Evolutionary conservation across 2,329 filamentous ascomycete genomes (phyloP).

Genomic region (Sporothrix euskadiensis): DNA sequence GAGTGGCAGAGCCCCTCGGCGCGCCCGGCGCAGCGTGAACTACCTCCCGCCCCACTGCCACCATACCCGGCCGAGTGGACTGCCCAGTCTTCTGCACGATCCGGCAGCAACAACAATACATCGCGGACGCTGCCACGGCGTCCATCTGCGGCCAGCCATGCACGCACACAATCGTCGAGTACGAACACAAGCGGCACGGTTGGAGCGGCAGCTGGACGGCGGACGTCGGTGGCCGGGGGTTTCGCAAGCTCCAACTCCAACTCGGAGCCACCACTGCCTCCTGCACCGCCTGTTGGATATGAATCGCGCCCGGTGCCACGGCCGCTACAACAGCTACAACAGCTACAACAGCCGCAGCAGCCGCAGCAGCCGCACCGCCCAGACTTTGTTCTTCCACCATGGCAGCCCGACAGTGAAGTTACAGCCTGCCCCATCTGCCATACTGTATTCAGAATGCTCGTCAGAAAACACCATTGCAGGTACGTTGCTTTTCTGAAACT

Average conservation of each 20-base stretch:
- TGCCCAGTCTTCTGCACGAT: background rate
- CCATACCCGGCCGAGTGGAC: background rate
- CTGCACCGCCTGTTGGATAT: constrained; percentile 4
- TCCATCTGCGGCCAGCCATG: background rate
- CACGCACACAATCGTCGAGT: background rate
- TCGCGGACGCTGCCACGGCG: background rate
- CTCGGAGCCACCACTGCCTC: background rate
- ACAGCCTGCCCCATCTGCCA: constrained; percentile 82
- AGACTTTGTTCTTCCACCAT: constrained; percentile 58
- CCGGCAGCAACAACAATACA: background rate
- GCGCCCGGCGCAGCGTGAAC: background rate
- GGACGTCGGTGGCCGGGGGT: background rate
- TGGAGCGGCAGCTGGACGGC: background rate
- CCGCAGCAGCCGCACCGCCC: background rate
- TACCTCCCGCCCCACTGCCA: background rate
- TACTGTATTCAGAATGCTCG: constrained; percentile 77
- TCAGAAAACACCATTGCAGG: constrained; percentile 91
- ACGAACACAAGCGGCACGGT: background rate
- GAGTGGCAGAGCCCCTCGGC: background rate
- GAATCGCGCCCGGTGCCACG: background rate
- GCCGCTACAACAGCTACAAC: background rate
- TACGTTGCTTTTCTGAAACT: constrained; percentile 42
- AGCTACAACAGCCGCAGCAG: background rate
- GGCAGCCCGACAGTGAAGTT: constrained; percentile 87
- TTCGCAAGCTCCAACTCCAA: background rate